Evolutionary conservation across 164 flowering plant genomes (phyloP).

Genomic region (Malania oleifera): DNA sequence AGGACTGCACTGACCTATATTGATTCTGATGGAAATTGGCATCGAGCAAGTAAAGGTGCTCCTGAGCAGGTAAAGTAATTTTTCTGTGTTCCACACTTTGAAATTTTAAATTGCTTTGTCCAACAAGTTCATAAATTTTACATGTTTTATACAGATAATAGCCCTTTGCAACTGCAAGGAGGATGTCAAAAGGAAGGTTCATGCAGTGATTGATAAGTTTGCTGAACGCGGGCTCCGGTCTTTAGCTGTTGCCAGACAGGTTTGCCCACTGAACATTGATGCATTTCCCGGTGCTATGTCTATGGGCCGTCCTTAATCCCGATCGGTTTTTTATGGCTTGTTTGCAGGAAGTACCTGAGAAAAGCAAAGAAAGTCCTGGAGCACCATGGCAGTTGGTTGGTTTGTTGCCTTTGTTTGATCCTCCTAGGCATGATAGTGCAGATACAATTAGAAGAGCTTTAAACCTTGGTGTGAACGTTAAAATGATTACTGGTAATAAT

Average conservation of each 20-base stretch:
- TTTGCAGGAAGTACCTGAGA: conserved; percentile 34
- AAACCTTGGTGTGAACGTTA: conserved; percentile 36
- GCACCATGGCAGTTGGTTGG: conserved; percentile 41
- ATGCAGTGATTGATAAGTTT: conserved; percentile 31
- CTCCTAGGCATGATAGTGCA: conserved; percentile 37
- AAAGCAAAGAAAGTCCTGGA: conserved; percentile 29
- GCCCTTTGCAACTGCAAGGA: conserved; percentile 33
- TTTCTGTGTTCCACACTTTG: not conserved
- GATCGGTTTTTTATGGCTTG: no score
- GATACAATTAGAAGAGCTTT: conserved; percentile 38
- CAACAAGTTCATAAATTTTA: not conserved
- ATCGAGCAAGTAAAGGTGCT: conserved; percentile 44
- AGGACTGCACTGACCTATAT: conserved; percentile 43
- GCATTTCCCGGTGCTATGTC: not conserved
- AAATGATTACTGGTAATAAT: conserved; percentile 32
- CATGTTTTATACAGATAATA: conserved; percentile 19
- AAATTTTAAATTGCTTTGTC: not conserved
- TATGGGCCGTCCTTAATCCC: not conserved
- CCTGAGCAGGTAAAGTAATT: conserved; percentile 31
- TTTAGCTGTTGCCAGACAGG: conserved; percentile 38
- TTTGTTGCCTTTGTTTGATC: conserved; percentile 35
- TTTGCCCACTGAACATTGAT: not conserved
- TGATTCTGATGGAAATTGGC: conserved; percentile 34
- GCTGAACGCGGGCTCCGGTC: conserved; percentile 46
- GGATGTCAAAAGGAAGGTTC: conserved; percentile 32